These are phyloP conservation scores for Neurospora sublineolata DNA, from an alignment of 495 filamentous ascomycete genomes.

Conservation along the genomic window DNA sequence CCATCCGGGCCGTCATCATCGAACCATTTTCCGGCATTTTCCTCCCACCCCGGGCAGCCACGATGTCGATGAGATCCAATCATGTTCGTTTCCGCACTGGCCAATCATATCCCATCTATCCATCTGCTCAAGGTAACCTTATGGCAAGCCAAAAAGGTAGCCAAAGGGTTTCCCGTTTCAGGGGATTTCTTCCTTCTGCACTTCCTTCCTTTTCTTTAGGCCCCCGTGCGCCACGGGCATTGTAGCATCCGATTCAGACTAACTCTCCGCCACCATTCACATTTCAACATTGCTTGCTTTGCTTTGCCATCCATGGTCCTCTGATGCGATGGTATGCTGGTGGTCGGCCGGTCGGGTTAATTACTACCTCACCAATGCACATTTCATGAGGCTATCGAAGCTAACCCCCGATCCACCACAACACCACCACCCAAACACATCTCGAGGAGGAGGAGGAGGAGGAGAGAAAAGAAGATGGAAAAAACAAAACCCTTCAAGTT, in stretches of 20 bases:
- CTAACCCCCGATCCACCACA: neutral
- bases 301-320: neutral
- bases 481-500: neutral
- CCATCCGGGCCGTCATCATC: neutral
- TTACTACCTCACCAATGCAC: neutral
- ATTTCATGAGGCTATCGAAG: neutral
- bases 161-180: neutral
- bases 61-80: neutral
- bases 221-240: neutral
- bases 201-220: neutral
- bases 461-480: neutral
- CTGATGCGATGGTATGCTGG: too few species aligned
- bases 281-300: neutral
- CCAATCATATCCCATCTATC: neutral
- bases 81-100: neutral
- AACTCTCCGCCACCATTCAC: neutral
- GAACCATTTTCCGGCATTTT: neutral
- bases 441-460: neutral
- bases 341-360: neutral
- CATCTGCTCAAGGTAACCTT: neutral
- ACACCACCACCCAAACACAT: neutral
- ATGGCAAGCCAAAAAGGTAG: neutral
- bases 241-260: neutral
- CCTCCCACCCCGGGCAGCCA: neutral
- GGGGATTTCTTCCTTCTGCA: neutral